Base-by-base conservation (phyloP, 306 rosid species). In the Purshia tridentata region DNA sequence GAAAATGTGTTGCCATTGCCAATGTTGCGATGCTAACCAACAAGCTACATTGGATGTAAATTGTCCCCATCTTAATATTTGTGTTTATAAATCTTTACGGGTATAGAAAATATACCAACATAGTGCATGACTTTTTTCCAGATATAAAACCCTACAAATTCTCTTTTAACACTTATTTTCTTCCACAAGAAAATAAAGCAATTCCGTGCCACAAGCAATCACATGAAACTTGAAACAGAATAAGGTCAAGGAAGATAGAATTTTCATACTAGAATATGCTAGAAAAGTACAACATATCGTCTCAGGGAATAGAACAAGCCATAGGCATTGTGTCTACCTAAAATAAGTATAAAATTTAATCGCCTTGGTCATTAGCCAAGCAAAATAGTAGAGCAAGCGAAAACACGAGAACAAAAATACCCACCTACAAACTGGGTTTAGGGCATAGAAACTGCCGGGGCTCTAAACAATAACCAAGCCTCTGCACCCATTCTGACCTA, bases 401-500 rank as follows among this genome's bases (percentile, higher is more conserved):
- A 50, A 54, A 54, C 15, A 46, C 16, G 6, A 42, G 78, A 78
- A 60, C 57, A 46, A 47, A 88, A 81, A 72, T 69, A 20, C 75
- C 52, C 55, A 44, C 58, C 76, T 57, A 69, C 48, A 47, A 59
- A 68, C 69, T 52, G 72, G 73, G 80, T 62, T 29, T 18, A 72
- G 72, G 76, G 76, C 67, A 64, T 39, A 69, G 67, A 77, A 60
- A 51, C 72, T 72, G 52, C 72, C 54, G 50, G 19, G 62, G 84
- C 87, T 60, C 56, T 69, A 79, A 74, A 78, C 72, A 75, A 81
- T 62, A 78, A 78, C 77, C 76, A 73, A 79, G 68, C 86, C 75
- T 76, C 56, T 53, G 8, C 13, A 39, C 82, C 68, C 42, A 52
- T 54, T 64, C 41, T 20, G 67, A 64, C 71, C 59, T 70, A 23